Conservation (phyloP, 2,329 filamentous ascomycete genomes). For the Ceratocystis huliohia region DNA sequence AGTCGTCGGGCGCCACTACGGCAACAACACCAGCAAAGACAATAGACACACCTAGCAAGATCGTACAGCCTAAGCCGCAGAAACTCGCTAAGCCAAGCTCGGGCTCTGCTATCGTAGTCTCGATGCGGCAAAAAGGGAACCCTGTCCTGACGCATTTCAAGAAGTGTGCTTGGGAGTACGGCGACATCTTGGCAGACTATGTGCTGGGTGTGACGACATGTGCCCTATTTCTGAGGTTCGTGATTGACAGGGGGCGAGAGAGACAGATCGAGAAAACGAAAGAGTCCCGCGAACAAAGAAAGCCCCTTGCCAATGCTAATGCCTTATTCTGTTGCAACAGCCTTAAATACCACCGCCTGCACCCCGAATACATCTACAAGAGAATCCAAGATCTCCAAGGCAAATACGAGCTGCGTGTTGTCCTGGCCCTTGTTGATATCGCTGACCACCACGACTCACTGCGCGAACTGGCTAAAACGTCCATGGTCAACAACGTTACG, state of each 20-base stretch:
- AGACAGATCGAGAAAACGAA: neutral
- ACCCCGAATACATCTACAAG: constrained; percentile 95
- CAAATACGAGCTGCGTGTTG: constrained; percentile 72
- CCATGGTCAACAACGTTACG: constrained; percentile 82
- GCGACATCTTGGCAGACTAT: constrained; percentile 91
- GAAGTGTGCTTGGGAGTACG: constrained; percentile 86
- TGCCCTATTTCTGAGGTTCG: constrained; percentile 66
- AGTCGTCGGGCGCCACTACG: neutral
- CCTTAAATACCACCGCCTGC: constrained; percentile 91
- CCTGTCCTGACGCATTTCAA: constrained; percentile 75
- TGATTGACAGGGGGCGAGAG: neutral
- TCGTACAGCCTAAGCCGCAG: constrained; percentile 82
- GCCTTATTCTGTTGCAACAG: constrained; percentile 28
- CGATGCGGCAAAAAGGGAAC: constrained; percentile 86
- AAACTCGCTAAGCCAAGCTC: constrained; percentile 52
- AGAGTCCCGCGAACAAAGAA: neutral
- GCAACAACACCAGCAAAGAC: constrained; percentile 24
- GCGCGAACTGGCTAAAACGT: constrained; percentile 84
- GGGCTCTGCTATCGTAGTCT: constrained; percentile 75
- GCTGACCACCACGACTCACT: constrained; percentile 83
- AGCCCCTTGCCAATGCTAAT: neutral
- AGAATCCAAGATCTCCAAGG: constrained; percentile 74
- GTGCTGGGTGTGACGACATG: constrained; percentile 78
- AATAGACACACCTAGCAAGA: constrained; percentile 34
- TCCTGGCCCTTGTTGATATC: constrained; percentile 90